Conservation (phyloP, 2,329 filamentous ascomycete species). For the Cadophora gregata region DNA sequence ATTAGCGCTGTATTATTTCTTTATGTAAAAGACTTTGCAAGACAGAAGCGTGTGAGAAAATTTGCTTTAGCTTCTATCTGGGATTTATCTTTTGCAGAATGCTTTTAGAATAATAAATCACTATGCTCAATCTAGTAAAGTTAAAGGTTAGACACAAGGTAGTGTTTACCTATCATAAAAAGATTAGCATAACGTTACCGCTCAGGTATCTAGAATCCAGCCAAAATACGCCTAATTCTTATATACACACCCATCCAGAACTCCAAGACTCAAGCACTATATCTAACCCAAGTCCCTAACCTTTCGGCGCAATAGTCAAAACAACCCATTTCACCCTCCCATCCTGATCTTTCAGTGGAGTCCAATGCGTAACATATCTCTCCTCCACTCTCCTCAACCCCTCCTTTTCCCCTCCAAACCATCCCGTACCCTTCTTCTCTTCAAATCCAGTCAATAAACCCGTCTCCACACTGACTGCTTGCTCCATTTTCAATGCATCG, state of each 20-base stretch:
- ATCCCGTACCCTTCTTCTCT: conserved; percentile 32
- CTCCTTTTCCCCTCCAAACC: conserved; percentile 28
- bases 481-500: conserved; percentile 39
- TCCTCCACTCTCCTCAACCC: conserved; percentile 36
- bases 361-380: conserved; percentile 48
- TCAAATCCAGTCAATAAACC: conserved; percentile 37
- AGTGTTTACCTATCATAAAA: no score
- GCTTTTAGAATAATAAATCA: no score
- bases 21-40: no score
- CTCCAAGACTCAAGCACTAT: neutral
- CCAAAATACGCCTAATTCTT: neutral
- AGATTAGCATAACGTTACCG: neutral
- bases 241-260: neutral
- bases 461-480: conserved; percentile 42
- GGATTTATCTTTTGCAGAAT: no score
- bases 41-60: no score
- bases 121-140: no score
- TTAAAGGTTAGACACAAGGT: no score
- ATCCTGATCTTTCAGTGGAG: conserved; percentile 50
- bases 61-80: no score
- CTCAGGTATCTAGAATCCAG: neutral
- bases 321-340: conserved; percentile 45
- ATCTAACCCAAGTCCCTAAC: conserved; percentile 2
- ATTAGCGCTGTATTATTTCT: no score
- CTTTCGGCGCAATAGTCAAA: conserved; percentile 43